A percentile compares a stretch with the other conserved stretches of the same genome.
Conservation (phyloP, 2,329 filamentous ascomycete genomes). For the Sporothrix brasiliensis region DNA sequence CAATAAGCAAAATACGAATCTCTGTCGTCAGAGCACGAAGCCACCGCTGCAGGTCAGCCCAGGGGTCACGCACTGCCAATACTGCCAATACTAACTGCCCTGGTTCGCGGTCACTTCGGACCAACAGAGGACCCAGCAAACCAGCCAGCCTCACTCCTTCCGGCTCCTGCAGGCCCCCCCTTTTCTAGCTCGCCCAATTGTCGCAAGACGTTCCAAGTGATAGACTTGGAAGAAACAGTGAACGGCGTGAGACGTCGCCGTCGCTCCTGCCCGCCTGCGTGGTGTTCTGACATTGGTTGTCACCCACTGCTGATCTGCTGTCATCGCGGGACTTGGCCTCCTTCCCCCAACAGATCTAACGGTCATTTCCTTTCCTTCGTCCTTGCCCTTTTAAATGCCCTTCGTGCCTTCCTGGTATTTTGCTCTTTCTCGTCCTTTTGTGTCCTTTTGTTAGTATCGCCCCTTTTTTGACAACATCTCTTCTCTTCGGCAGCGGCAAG, state of each 20-base stretch:
- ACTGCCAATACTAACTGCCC: conserved; percentile 8
- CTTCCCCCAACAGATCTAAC: conserved; percentile 16
- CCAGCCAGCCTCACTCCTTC: conserved; percentile 17
- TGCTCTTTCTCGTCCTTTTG: neutral
- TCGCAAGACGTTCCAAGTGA: neutral
- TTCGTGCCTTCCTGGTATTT: neutral
- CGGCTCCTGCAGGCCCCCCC: conserved; percentile 3
- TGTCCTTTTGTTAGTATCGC: neutral
- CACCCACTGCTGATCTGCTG: conserved; percentile 18
- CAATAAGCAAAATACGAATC: neutral
- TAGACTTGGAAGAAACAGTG: conserved; percentile 1
- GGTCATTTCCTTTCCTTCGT: neutral
- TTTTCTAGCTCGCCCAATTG: conserved; percentile 7
- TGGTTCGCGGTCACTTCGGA: conserved; percentile 18
- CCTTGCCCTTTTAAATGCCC: neutral
- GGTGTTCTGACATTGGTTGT: conserved; percentile 4
- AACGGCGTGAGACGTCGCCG: neutral
- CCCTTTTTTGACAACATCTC: conserved; percentile 3
- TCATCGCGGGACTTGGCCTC: conserved; percentile 22
- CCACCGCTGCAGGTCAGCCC: conserved; percentile 13
- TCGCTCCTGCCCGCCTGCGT: conserved; percentile 14
- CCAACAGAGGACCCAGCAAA: conserved; percentile 9
- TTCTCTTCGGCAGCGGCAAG: neutral
- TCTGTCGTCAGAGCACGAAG: conserved; percentile 11
- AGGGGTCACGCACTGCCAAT: conserved; percentile 3